Evolutionary conservation across 208 protist species (phyloP), one percentile per base, ranked within the genome.

Genomic region (Crithidia fasciculata): DNA sequence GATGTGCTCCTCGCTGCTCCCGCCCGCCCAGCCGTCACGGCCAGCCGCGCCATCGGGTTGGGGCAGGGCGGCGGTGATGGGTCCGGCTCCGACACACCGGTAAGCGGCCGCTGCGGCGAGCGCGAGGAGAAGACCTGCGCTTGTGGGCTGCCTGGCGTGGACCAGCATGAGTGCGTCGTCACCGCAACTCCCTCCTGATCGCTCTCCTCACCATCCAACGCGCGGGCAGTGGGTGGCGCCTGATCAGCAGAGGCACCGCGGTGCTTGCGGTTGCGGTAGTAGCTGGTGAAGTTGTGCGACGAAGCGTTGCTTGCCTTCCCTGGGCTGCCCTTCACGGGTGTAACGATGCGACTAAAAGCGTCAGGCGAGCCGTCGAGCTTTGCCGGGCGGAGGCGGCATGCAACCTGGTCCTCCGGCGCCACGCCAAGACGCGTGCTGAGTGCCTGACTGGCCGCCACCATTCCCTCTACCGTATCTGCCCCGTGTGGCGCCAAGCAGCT

Each of bases 271-370:
- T 76, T 80, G 44, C 40, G 13, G 55, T 78, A 83, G 66, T 83
- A 86, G 62, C 59, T 76, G 0, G 82, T 86, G 60, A 86, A 83
- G 74, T 81, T 83, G 74, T 83, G 77, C 44, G 78, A 63, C 0
- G 77, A 77, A 13, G 56, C 19, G 61, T 28, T 5, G 53, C 65
- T n/a, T 12, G 55, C 53, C 45, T 52, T 54, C 58, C 44, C 53
- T 0, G 71, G 59, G 4, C 49, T 52, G 13, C 16, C n/a, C n/a
- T 52, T 58, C 53, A 53, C 50, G 0, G 69, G 69, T 8, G 64
- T 59, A 0, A 47, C 50, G 16, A 8, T 13, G 54, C 3, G 39
- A 10, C 52, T 58, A 39, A 28, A 28, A 28, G 40, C 36, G 5
- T 37, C 15, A n/a, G 3, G 8, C 41, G 63, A 50, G 55, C 12